Conservation (phyloP, 2,329 filamentous ascomycete species). For the Malbranchea zuffiana region DNA sequence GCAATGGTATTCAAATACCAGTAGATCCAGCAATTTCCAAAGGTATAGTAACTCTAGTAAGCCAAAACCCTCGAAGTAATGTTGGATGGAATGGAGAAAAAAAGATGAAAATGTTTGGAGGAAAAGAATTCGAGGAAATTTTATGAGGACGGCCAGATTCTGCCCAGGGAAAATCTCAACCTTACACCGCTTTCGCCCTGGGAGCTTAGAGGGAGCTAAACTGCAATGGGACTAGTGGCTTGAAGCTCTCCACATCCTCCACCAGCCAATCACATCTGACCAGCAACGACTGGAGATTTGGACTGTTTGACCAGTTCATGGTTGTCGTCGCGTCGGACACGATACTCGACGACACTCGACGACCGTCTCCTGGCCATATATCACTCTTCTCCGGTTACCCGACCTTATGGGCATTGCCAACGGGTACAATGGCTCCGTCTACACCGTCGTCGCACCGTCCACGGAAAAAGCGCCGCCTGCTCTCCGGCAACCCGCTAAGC, state of each 20-base stretch:
- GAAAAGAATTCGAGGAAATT: conserved; percentile 1
- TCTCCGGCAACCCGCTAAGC: conserved; percentile 22
- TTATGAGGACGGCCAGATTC: too few relatives aligned
- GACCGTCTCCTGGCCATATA: too few relatives aligned
- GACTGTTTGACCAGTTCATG: too few relatives aligned
- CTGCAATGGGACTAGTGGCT: conserved; percentile 1
- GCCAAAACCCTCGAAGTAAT: background rate
- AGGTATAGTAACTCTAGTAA: too few relatives aligned
- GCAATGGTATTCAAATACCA: background rate
- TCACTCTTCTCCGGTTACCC: too few relatives aligned
- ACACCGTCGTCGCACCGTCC: conserved; percentile 30
- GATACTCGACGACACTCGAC: too few relatives aligned
- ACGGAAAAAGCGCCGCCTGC: conserved; percentile 36
- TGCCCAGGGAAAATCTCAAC: conserved; percentile 8
- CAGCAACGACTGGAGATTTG: too few relatives aligned
- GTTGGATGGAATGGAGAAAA: conserved; percentile 14
- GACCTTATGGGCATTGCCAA: background rate
- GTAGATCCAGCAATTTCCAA: background rate
- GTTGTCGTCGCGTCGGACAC: too few relatives aligned
- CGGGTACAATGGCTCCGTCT: conserved; percentile 13
- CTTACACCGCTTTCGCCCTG: conserved; percentile 6
- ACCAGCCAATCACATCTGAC: background rate
- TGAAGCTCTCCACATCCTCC: background rate
- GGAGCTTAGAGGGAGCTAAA: conserved; percentile 2
- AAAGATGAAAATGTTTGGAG: conserved; percentile 12